A percentile compares a stretch with the other conserved stretches of the same genome.
Evolutionary conservation across 1,139 yeast genomes (phyloP).

Genomic region (Hansenula sp.): DNA sequence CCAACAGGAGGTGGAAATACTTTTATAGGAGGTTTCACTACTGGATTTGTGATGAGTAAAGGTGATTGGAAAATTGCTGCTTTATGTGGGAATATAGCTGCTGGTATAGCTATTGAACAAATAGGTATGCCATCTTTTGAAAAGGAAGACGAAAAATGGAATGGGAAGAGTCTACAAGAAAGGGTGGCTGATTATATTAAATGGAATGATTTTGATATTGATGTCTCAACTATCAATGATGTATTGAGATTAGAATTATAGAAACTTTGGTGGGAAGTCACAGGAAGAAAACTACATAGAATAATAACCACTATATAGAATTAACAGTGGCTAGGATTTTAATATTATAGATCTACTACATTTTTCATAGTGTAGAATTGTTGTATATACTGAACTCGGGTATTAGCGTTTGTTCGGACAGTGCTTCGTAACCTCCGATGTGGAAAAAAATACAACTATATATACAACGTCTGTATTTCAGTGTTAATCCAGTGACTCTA

Average conservation of each 20-base stretch:
- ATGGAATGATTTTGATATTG: conserved; percentile 4
- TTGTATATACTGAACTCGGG: too few species aligned
- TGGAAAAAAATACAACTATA: too few species aligned
- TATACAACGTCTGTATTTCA: too few species aligned
- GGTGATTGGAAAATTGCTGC: conserved; percentile 54
- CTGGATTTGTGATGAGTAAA: conserved; percentile 46
- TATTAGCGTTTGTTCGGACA: too few species aligned
- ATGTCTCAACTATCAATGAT: neutral
- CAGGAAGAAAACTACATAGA: too few species aligned
- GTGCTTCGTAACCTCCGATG: too few species aligned
- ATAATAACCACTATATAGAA: too few species aligned
- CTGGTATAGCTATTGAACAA: conserved; percentile 75
- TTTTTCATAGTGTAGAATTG: too few species aligned
- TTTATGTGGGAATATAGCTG: conserved; percentile 68
- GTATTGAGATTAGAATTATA: neutral
- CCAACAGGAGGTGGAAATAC: conserved; percentile 96
- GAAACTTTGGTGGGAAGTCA: too few species aligned
- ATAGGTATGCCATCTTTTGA: conserved; percentile 59
- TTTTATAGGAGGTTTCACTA: conserved; percentile 75
- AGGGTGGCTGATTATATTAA: neutral
- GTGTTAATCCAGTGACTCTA: too few species aligned
- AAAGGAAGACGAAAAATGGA: conserved; percentile 1
- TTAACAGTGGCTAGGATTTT: too few species aligned
- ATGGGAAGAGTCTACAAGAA: conserved; percentile 2
- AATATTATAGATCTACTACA: too few species aligned